Conservation (phyloP, 179 eudicot genomes). For the Corrigiola litoralis region DNA sequence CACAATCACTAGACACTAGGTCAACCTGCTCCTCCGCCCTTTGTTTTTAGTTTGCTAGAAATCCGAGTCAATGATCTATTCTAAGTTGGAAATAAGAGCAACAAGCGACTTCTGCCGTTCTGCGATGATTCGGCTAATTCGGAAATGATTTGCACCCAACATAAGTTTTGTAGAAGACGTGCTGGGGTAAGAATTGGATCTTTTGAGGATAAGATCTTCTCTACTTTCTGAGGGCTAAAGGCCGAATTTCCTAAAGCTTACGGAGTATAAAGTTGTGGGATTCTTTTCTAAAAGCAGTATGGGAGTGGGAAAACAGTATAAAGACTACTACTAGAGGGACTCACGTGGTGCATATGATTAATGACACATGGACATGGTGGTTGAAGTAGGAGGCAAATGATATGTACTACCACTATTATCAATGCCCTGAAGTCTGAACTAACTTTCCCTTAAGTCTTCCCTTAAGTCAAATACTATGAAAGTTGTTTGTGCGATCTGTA, state of each 20-base stretch:
- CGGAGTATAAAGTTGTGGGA: neutral
- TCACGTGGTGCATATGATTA: constrained; percentile 18
- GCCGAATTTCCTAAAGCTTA: constrained; percentile 2
- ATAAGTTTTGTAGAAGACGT: neutral
- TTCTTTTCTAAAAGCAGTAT: constrained; percentile 16
- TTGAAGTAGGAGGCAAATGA: neutral
- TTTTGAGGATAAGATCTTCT: constrained; percentile 12
- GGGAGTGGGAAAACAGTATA: constrained; percentile 3
- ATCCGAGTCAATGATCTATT: no score
- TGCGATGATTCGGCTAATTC: neutral
- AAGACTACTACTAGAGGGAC: constrained; percentile 4
- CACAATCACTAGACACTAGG: no score
- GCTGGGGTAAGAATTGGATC: constrained; percentile 12
- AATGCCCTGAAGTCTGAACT: neutral
- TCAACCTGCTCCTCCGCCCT: no score
- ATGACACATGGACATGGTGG: neutral
- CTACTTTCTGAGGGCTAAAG: constrained; percentile 4
- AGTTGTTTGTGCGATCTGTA: neutral
- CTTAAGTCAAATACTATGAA: neutral
- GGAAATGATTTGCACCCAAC: neutral
- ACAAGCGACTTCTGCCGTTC: neutral
- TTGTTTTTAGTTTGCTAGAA: no score
- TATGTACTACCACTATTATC: neutral
- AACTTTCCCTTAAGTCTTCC: no score
- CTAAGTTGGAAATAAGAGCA: no score